phyloP scores from a whole-genome alignment of 2,329 filamentous ascomycete species.

The Diaporthe sp. region DNA sequence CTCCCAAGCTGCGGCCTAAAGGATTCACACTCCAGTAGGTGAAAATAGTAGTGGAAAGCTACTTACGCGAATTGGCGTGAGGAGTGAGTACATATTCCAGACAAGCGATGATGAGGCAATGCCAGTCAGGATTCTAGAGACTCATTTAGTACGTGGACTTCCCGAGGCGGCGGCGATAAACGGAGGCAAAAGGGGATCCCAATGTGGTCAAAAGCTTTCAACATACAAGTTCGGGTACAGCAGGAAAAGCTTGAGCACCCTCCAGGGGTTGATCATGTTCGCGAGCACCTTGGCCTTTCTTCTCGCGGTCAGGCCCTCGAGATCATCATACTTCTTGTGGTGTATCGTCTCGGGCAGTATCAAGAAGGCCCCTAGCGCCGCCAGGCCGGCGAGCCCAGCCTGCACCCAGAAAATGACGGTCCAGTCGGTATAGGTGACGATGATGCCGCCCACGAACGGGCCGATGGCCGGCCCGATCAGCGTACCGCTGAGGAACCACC shows the following conservation, averaged over 20 bases:
- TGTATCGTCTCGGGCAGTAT: conserved; percentile 79
- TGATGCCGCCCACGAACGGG: conserved; percentile 75
- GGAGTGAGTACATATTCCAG: conserved; percentile 79
- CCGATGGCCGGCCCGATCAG: conserved; percentile 76
- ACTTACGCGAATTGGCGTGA: conserved; percentile 71
- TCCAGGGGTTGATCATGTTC: conserved; percentile 71
- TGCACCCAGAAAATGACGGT: conserved; percentile 80
- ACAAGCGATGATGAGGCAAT: conserved; percentile 72
- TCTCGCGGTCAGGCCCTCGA: conserved; percentile 60
- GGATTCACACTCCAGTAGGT: too few species aligned
- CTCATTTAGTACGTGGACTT: conserved; percentile 1
- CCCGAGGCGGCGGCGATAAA: too few species aligned
- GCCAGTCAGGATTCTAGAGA: conserved; percentile 60
- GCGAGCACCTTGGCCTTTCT: conserved; percentile 65
- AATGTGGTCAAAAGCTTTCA: background rate
- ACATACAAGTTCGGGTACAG: conserved; percentile 68
- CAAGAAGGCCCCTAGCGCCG: conserved; percentile 67
- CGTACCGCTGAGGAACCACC: conserved; percentile 76
- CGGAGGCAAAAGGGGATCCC: too few species aligned
- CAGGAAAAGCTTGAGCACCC: conserved; percentile 67
- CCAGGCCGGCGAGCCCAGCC: conserved; percentile 70
- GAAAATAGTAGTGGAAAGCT: background rate
- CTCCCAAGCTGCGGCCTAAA: background rate
- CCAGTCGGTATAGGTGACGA: conserved; percentile 77
- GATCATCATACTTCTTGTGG: conserved; percentile 66